Evolutionary conservation across 345 rosid species (phyloP), one percentile per base, ranked within the genome.

Genomic region (Reutealis trisperma): DNA sequence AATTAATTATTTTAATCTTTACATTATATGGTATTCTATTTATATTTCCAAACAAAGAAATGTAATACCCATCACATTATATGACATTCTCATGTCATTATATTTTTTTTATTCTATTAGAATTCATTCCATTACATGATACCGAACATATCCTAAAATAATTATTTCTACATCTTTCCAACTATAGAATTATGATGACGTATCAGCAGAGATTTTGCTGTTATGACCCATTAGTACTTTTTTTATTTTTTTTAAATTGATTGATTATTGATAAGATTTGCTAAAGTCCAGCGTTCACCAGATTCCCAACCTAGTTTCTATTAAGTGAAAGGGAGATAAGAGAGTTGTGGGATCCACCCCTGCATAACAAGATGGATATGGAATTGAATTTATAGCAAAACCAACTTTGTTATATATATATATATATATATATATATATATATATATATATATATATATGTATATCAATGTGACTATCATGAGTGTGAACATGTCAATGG

Each of bases 311-410:
- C 77, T 52, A 6, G 27, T 41, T 62, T 77, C 77, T 71, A 75
- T 63, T 16, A 59, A 58, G 65, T 30, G 80, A 70, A 73, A 73
- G 71, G 15, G 74, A 77, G 61, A 67, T 77, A 45, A 67, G 66
- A 71, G 68, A 64, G 49, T 5, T 19, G 73, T 81, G 83, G 85
- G 84, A 69, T 82, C 86, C 85, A 81, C 80, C 41, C 41, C 41
- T 47, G 76, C 66, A 24, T 34, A 22, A 66, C 42, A 41, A 73
- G 71, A 74, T 62, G 75, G 81, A n/a, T 55, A 58, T 70, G 52
- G 78, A 80, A 85, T 78, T 81, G 57, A 85, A 75, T 83, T 69
- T 83, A 71, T 24, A 70, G 54, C 79, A 25, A 80, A 52, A 44
- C 79, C 51, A 79, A 64, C 79, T 75, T 70, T 71, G 45, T 54